Evolutionary conservation across 2,329 filamentous ascomycete species (phyloP), one percentile per base, ranked within the genome.

Genomic region (Colletotrichum camelliae): DNA sequence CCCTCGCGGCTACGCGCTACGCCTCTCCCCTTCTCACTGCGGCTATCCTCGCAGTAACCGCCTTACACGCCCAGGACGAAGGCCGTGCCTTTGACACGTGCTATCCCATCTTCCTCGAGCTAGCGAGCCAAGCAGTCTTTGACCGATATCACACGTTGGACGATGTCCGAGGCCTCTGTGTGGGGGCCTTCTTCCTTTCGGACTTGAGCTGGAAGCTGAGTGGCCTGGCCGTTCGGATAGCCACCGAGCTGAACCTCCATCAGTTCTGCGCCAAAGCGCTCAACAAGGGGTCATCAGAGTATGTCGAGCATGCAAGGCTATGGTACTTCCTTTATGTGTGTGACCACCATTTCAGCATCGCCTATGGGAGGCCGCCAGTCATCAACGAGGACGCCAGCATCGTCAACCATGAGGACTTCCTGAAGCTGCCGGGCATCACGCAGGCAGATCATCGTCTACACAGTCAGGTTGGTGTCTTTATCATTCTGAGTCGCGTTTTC

Each of bases 241-340:
- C 90, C 5, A 91, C 90, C 0, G 90, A 91, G 78, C 83, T 91
- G 64, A 89, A 90, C 39, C 83, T 91, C 4, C 89, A 91, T 77
- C 88, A 89, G 74, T 89, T 86, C 71, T 89, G 88, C 72, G 85
- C 87, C 61, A 88, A 88, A 78, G 85, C 89, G 58, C 83, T 88
- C 2, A 77, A 77, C 8, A 84, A 85, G 24, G 86, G 87, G 0
- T 83, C 85, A 24, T 81, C 78, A 5, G 86, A 89, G 77, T 86
- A 90, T 70, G 87, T 89, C 78, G 88, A 92, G 74, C 87, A 88
- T 31, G 88, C 91, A 6, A 86, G 91, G 57, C 83, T 93, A 8
- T 93, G 91, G 90, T 93, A 93, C 80, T 80, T 92, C 39, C 82
- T 92, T 1, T 93, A 93, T 78, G 90, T 93, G 2, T 93, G 91